Evolutionary conservation across 2,329 filamentous ascomycete genomes (phyloP).

Genomic region (Verticillium zaregamsianum): DNA sequence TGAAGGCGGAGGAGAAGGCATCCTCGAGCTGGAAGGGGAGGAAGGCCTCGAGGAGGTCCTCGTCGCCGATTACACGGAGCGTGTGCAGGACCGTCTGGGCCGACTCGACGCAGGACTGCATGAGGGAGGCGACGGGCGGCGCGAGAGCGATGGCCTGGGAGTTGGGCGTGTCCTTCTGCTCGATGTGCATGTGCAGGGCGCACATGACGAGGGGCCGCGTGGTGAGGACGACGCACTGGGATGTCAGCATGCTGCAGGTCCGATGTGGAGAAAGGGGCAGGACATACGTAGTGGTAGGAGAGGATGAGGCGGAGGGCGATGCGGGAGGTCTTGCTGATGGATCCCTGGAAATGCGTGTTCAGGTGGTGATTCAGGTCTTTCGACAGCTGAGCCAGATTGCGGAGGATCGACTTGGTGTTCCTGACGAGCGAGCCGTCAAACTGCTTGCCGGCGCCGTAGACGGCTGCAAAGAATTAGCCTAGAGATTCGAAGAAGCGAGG

Average conservation of each 20-base stretch:
- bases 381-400: constrained; percentile 9
- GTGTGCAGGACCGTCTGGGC: constrained; percentile 12
- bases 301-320: constrained; percentile 12
- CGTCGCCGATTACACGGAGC: constrained; percentile 12
- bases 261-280: accelerated
- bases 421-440: constrained; percentile 11
- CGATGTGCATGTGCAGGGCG: constrained; percentile 21
- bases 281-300: constrained; percentile 18
- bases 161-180: constrained; percentile 8
- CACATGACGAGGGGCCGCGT: constrained; percentile 11
- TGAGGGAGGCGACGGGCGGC: constrained; percentile 7
- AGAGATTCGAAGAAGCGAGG: too few relatives aligned
- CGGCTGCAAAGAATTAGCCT: constrained; percentile 1
- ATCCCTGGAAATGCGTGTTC: constrained; percentile 11
- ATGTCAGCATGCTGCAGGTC: neutral
- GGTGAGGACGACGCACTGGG: constrained; percentile 11
- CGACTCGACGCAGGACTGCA: constrained; percentile 13
- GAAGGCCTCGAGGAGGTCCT: constrained; percentile 29
- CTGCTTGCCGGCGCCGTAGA: constrained; percentile 12
- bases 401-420: constrained; percentile 11
- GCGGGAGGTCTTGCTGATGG: constrained; percentile 11
- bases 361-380: constrained; percentile 10
- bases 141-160: constrained; percentile 6
- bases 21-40: constrained; percentile 36
- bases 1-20: constrained; percentile 34